These are phyloP conservation scores for Anastatica hierochuntica DNA, from an alignment of 345 rosid genomes.

Conservation along the genomic window DNA sequence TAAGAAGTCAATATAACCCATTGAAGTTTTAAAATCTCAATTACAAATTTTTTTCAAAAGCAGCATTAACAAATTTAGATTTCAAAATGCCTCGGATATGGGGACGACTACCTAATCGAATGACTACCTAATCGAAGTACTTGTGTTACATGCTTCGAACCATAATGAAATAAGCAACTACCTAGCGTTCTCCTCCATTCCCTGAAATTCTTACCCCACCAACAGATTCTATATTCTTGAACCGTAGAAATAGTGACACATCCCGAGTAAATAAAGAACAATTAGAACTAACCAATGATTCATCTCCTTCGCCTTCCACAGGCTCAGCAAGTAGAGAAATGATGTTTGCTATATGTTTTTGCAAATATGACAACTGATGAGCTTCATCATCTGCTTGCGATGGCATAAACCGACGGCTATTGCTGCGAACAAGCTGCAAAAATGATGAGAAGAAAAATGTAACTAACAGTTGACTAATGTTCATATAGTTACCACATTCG, in stretches of 20 bases:
- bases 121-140: no score
- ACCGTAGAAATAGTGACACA: neutral
- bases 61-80: no score
- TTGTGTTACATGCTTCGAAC: no score
- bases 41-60: no score
- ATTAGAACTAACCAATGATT: conserved; percentile 50
- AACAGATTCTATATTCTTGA: neutral
- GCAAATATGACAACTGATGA: conserved; percentile 84
- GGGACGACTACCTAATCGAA: no score
- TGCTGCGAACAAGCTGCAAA: conserved; percentile 87
- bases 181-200: neutral
- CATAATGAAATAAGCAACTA: neutral
- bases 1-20: no score
- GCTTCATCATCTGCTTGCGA: conserved; percentile 93
- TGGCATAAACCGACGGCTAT: conserved; percentile 84
- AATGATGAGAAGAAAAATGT: neutral
- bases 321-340: conserved; percentile 76
- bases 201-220: neutral
- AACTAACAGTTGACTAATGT: neutral
- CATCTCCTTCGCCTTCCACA: conserved; percentile 73
- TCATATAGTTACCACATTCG: no score
- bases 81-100: no score
- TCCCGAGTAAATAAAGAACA: neutral
- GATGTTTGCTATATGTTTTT: conserved; percentile 80
- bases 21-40: no score